Evolutionary conservation across 805 yeast genomes (phyloP), one percentile per base, ranked within the genome.

Genomic region (Candida broadrunensis): DNA sequence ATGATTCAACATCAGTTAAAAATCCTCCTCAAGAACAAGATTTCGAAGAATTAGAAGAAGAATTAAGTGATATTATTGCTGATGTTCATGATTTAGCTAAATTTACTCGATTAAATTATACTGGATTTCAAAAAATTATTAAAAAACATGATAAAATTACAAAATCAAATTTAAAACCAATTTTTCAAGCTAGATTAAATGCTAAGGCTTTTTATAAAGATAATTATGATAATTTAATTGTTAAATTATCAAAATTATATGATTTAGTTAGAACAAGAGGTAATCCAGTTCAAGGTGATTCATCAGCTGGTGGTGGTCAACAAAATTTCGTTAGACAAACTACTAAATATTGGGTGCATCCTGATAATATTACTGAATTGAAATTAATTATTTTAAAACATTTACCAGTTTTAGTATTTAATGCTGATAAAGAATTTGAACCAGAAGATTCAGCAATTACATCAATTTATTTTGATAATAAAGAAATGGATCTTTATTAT

Each of bases 301-400:
- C 96, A 3, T 62, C 97, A 4, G 97, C 99, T n/a, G 99, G 99
- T 57, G 99, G 99, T 33, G 77, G 85, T 33, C 97, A 90, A 73
- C 99, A 93, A 65, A 93, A 93, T 70, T 93, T 93, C 56, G 98
- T 93, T 35, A 85, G 99, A 66, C 99, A 93, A 67, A 93, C 99
- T 16, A 93, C 99, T 6, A 93, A 93, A 61, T 93, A 93, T 67
- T 93, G 99, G 99, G 98, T 93, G 24, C 99, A 93, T 58, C 97
- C 97, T 2, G 98, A 93, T 65, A 91, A 93, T 63, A 89, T 93
- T 60, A 93, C 98, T 13, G 98, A 93, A 70, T 77, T 93, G 63
- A 93, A 93, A 70, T 78, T 93, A 58, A 85, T 88, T 49, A 83
- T 93, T 48, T 75, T 93, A 60, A 91, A 93, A 67, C 98, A 93